Evolutionary conservation across 2,329 filamentous ascomycete genomes (phyloP).

Genomic region (Xylariomycetidae sp.): DNA sequence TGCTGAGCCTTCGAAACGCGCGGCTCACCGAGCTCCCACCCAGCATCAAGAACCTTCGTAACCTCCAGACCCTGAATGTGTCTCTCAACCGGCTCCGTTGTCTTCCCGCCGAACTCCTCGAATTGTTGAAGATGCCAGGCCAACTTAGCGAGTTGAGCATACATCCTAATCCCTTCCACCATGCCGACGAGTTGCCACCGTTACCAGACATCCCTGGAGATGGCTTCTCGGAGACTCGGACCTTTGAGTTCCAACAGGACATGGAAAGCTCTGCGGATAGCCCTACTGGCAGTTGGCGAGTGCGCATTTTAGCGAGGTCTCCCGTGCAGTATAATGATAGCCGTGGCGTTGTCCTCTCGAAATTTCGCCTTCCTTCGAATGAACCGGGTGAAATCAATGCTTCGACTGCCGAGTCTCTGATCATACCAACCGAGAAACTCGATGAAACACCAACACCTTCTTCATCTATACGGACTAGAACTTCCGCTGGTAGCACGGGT

Average conservation of each 20-base stretch:
- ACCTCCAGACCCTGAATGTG: slow-evolving; percentile 58
- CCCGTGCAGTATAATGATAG: slow-evolving; percentile 27
- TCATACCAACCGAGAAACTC: slow-evolving; percentile 20
- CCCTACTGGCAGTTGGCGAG: slow-evolving; percentile 19
- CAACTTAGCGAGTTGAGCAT: slow-evolving; percentile 48
- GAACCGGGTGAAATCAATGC: slow-evolving; percentile 1
- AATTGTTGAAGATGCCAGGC: slow-evolving; percentile 40
- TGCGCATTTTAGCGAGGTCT: slow-evolving; percentile 17
- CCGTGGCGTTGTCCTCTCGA: slow-evolving; percentile 21
- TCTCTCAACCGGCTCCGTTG: slow-evolving; percentile 56
- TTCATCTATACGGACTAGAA: slow-evolving; percentile 4
- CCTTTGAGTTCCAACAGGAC: no score
- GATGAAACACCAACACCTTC: slow-evolving; percentile 10
- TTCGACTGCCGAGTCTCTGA: not conserved
- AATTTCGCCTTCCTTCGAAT: slow-evolving; percentile 19
- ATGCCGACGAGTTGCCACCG: slow-evolving; percentile 24
- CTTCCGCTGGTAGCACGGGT: not conserved
- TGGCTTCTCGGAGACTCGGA: not conserved
- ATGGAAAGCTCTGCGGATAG: no score
- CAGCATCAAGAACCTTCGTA: slow-evolving; percentile 49
- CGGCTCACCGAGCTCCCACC: slow-evolving; percentile 54
- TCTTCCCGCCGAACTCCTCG: slow-evolving; percentile 58
- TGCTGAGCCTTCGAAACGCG: slow-evolving; percentile 62
- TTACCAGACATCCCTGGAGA: slow-evolving; percentile 1
- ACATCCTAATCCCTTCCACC: slow-evolving; percentile 58